These are phyloP conservation scores for Salix exigua DNA, from an alignment of 345 rosid species.

Conservation along the genomic window DNA sequence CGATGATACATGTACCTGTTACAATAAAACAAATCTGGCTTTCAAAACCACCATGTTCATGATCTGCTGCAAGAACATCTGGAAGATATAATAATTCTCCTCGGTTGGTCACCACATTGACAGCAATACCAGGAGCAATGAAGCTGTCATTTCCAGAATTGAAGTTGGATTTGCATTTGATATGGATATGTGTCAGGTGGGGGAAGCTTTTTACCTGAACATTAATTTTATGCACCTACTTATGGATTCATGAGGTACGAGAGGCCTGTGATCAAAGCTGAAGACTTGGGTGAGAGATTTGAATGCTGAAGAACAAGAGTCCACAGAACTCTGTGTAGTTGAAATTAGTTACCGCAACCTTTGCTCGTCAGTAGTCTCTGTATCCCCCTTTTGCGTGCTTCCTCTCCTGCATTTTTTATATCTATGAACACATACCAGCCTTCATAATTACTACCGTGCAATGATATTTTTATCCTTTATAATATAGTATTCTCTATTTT, in stretches of 20 bases:
- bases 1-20: constrained; percentile 11
- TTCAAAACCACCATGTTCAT: constrained; percentile 13
- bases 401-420: constrained; percentile 36
- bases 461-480: no score
- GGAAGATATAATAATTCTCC: neutral
- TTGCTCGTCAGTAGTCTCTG: constrained; percentile 56
- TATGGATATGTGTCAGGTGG: constrained; percentile 29
- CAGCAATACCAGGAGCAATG: constrained; percentile 25
- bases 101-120: constrained; percentile 15
- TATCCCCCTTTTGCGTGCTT: constrained; percentile 38
- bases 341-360: constrained; percentile 58
- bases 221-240: constrained; percentile 35
- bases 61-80: constrained; percentile 4
- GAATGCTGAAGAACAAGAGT: constrained; percentile 62
- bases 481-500: no score
- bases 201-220: neutral
- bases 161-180: constrained; percentile 22
- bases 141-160: constrained; percentile 18
- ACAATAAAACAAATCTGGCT: neutral
- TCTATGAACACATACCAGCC: no score
- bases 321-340: constrained; percentile 48
- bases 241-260: constrained; percentile 42
- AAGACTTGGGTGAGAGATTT: constrained; percentile 57
- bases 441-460: no score
- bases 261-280: constrained; percentile 58